A percentile compares a stretch with the other conserved stretches of the same genome.
Evolutionary conservation across 768 basidiomycete species (phyloP).

Genomic region (Suillus sp.): DNA sequence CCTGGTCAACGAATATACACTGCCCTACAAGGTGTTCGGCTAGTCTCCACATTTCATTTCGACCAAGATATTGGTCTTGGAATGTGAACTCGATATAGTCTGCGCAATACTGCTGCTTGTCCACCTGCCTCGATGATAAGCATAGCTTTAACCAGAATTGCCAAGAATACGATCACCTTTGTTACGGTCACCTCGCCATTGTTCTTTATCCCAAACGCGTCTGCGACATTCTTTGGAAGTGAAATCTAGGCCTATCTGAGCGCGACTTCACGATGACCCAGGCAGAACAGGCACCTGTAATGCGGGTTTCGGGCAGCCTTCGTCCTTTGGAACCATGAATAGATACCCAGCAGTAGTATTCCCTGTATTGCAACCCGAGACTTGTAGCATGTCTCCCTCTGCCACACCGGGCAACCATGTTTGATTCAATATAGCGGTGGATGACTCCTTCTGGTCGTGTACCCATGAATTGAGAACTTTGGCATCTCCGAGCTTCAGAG

Average conservation of each 20-base stretch:
- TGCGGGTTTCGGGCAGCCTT: constrained; percentile 58
- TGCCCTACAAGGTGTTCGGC: constrained; percentile 79
- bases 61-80: constrained; percentile 92
- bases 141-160: background rate
- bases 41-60: constrained; percentile 96
- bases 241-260: constrained; percentile 55
- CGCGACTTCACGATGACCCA: constrained; percentile 2
- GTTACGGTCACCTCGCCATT: constrained; percentile 70
- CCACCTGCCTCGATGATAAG: constrained; percentile 50
- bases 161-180: constrained; percentile 48
- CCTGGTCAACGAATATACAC: constrained; percentile 83
- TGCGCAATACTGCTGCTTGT: constrained; percentile 61
- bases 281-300: constrained; percentile 51
- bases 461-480: constrained; percentile 74
- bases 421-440: constrained; percentile 68
- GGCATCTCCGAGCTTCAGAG: constrained; percentile 62
- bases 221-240: constrained; percentile 70
- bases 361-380: constrained; percentile 44
- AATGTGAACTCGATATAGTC: constrained; percentile 90
- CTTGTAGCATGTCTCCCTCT: constrained; percentile 73
- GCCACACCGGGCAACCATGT: constrained; percentile 76
- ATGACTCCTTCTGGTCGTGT: constrained; percentile 64
- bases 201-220: constrained; percentile 69
- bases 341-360: constrained; percentile 51
- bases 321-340: constrained; percentile 69